Percentiles rank a stretch among this genome's conserved stretches.
Conservation (phyloP, 306 rosid species). For the Betula pendula region DNA sequence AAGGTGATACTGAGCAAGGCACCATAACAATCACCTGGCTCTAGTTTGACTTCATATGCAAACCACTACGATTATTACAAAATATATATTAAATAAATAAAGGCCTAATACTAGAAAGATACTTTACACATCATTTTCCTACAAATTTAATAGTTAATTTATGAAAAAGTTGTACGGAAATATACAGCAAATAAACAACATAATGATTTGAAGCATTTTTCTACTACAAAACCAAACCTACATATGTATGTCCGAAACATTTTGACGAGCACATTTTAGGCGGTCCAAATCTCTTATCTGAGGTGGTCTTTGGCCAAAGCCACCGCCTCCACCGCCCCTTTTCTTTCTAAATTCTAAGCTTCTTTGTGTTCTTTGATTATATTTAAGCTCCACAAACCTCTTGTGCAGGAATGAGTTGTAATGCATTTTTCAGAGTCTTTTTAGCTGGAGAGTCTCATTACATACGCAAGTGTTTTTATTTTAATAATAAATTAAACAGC, state of each 20-base stretch:
- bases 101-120: too few relatives aligned
- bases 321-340: slow-evolving; percentile 28
- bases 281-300: neutral
- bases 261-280: slow-evolving; percentile 12
- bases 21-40: slow-evolving; percentile 21
- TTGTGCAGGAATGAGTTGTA: slow-evolving; percentile 43
- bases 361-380: slow-evolving; percentile 19
- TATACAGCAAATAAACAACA: too few relatives aligned
- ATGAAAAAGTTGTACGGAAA: too few relatives aligned
- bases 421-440: slow-evolving; percentile 27
- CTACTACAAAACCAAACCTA: slow-evolving; percentile 1
- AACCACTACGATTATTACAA: too few relatives aligned
- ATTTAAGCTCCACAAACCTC: slow-evolving; percentile 26
- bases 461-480: slow-evolving; percentile 25
- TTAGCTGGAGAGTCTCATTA: slow-evolving; percentile 33
- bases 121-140: too few relatives aligned
- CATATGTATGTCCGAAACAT: slow-evolving; percentile 4
- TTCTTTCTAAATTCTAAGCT: slow-evolving; percentile 29
- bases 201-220: too few relatives aligned
- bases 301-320: slow-evolving; percentile 1
- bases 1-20: too few relatives aligned
- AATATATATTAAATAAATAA: too few relatives aligned
- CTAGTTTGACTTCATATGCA: slow-evolving; percentile 35
- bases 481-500: slow-evolving; percentile 5
- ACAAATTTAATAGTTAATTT: too few relatives aligned